Base-by-base conservation (phyloP, 495 filamentous ascomycete genomes). In the Patellaria atrata region DNA sequence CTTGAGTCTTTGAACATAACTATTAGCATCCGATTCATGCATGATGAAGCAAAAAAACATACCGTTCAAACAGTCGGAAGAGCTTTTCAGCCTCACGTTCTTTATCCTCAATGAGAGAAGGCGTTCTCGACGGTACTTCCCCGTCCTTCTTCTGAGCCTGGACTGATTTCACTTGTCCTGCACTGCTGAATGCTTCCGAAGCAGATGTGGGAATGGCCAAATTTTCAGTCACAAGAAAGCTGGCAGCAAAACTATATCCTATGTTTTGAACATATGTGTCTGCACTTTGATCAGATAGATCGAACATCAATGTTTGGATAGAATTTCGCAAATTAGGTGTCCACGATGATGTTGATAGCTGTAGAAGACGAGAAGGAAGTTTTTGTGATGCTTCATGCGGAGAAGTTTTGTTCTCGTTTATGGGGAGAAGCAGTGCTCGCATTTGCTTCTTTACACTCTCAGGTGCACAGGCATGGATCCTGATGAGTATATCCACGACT, bases 1-100 rank as follows among this genome's bases (percentile, higher is more conserved):
- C 57, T 71, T 84, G 26, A 93, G 55, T 52, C 84, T 92, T n/a
- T n/a, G n/a, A 21, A 22, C n/a, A 30, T 35, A 5, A 17, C 9
- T 5, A 27, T 57, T 50, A 56, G 45, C 39, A 21, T 41, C 30
- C 24, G 18, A 21, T 24, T 4, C 30, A 43, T 22, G 40, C 22
- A 11, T 25, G 18, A 34, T 12, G n/a, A 10, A 23, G 7, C 5
- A 17, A 18, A 12, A 10, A 35, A 9, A 48, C 57, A 44, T 61
- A 82, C 82, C 85, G 73, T 58, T 97, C 86, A 57, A 97, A 97
- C 11, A 97, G 63, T 10, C 96, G 83, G 59, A 96, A 94, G 0
- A 97, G 59, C 46, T 70, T 75, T 55, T 97, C 89, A 0, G 89
- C 89, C 54, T 97, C 89, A 27, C 82, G 64, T 51, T 94, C 83